phyloP scores from a whole-genome alignment of 2,329 filamentous ascomycete genomes.

The Xylariomycetidae sp. region DNA sequence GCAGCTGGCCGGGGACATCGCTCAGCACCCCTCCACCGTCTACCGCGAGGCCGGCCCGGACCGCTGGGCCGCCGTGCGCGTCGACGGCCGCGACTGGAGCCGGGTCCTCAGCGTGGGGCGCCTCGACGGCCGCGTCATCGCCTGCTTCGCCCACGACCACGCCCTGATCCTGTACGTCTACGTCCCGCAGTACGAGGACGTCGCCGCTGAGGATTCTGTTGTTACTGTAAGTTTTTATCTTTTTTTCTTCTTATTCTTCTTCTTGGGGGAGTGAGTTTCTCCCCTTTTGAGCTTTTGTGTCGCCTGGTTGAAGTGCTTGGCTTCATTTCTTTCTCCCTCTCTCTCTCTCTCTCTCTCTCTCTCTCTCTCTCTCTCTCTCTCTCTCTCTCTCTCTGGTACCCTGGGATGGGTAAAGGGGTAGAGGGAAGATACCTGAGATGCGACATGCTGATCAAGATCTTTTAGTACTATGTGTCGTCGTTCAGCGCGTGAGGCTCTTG shows the following conservation, averaged over 20 bases:
- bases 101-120: conserved; percentile 88
- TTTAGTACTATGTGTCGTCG: too few relatives aligned
- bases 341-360: too few relatives aligned
- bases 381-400: too few relatives aligned
- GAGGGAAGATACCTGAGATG: too few relatives aligned
- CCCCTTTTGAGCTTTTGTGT: too few relatives aligned
- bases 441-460: too few relatives aligned
- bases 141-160: conserved; percentile 79
- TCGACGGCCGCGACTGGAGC: conserved; percentile 93
- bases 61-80: conserved; percentile 82
- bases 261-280: too few relatives aligned
- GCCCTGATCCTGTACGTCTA: conserved; percentile 82
- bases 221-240: conserved; percentile 57
- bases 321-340: too few relatives aligned
- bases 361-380: too few relatives aligned
- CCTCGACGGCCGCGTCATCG: conserved; percentile 86
- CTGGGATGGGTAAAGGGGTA: too few relatives aligned
- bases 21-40: conserved; percentile 74
- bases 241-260: conserved; percentile 1
- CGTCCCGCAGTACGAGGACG: conserved; percentile 65
- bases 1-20: conserved; percentile 66
- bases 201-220: conserved; percentile 63
- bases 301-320: too few relatives aligned
- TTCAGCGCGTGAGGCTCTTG: too few relatives aligned
- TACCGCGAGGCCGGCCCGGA: conserved; percentile 75